Conservation (phyloP, 352 stramenopile species). For the Sclerospora graminicola region DNA sequence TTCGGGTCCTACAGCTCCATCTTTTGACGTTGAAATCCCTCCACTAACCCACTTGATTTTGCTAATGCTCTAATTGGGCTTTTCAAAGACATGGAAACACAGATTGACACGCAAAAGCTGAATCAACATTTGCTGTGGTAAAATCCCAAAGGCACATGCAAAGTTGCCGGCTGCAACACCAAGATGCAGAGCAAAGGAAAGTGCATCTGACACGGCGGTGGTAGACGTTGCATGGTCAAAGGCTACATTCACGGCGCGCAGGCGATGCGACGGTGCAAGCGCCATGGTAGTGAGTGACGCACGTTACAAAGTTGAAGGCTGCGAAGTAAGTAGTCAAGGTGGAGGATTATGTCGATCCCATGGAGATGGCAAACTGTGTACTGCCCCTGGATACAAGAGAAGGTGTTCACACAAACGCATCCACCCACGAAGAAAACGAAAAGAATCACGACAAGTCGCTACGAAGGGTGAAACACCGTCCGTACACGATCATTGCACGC, state of each 20-base stretch:
- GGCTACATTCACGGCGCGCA: slow-evolving; percentile 61
- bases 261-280: slow-evolving; percentile 70
- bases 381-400: slow-evolving; percentile 79
- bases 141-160: slow-evolving; percentile 20
- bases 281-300: slow-evolving; percentile 64
- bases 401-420: too few species aligned
- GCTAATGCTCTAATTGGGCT: not conserved
- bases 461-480: too few species aligned
- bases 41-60: not conserved
- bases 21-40: not conserved
- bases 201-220: slow-evolving; percentile 79
- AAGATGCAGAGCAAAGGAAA: slow-evolving; percentile 55
- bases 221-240: slow-evolving; percentile 47
- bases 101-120: not conserved
- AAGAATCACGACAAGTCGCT: too few species aligned
- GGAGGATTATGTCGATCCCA: slow-evolving; percentile 73
- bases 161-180: slow-evolving; percentile 54
- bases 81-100: not conserved
- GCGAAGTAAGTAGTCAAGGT: slow-evolving; percentile 54
- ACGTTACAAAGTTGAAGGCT: slow-evolving; percentile 53
- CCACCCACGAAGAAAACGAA: too few species aligned
- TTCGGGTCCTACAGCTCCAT: not conserved
- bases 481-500: too few species aligned
- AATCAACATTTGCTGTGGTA: not conserved
- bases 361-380: slow-evolving; percentile 74